A percentile compares a stretch with the other conserved stretches of the same genome.
Conservation (phyloP, 2,329 filamentous ascomycete genomes). For the Fusarium scirpi region DNA sequence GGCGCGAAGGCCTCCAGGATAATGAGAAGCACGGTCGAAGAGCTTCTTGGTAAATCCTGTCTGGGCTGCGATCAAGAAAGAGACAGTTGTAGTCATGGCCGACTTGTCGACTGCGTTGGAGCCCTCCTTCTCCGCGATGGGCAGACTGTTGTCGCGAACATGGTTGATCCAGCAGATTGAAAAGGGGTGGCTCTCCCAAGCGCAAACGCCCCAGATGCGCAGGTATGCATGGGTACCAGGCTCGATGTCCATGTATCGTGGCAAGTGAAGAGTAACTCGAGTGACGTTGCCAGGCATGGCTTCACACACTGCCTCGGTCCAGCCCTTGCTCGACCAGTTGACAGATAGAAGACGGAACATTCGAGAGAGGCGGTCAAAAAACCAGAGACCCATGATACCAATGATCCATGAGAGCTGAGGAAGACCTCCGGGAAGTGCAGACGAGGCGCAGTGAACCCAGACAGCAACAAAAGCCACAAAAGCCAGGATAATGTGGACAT, state of each 20-base stretch:
- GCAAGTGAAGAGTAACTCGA: conserved; percentile 76
- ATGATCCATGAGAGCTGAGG: conserved; percentile 81
- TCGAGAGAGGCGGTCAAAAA: conserved; percentile 74
- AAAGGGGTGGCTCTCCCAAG: conserved; percentile 83
- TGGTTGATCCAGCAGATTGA: conserved; percentile 81
- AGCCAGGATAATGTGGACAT: conserved; percentile 83
- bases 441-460: conserved; percentile 81
- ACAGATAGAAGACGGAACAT: conserved; percentile 72
- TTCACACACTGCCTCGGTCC: conserved; percentile 75
- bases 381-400: conserved; percentile 81
- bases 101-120: conserved; percentile 56
- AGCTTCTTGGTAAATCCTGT: conserved; percentile 89
- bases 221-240: conserved; percentile 82
- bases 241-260: conserved; percentile 72
- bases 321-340: conserved; percentile 71
- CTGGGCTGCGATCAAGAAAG: conserved; percentile 87
- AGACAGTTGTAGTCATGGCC: conserved; percentile 69
- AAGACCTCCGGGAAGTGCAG: conserved; percentile 72
- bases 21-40: conserved; percentile 73
- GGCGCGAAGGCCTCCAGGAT: conserved; percentile 68
- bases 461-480: conserved; percentile 75
- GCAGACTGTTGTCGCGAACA: conserved; percentile 55
- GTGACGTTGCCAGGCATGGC: conserved; percentile 76
- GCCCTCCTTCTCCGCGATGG: conserved; percentile 57
- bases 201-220: conserved; percentile 73